phyloP scores from a whole-genome alignment of 106 monocot species.

The Dendrobium officinale region DNA sequence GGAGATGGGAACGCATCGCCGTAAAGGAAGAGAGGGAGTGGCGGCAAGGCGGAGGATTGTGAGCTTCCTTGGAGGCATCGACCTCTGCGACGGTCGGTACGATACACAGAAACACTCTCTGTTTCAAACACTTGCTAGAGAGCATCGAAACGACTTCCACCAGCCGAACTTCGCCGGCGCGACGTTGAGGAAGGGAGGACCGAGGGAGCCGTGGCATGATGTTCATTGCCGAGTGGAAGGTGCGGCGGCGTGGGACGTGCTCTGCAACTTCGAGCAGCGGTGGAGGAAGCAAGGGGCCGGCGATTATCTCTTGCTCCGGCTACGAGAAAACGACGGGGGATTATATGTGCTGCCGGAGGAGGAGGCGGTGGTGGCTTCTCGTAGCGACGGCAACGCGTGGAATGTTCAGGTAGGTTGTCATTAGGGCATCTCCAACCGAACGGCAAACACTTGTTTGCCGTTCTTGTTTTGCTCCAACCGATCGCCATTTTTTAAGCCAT shows the following conservation, averaged over 20 bases:
- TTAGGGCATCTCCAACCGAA: too few relatives aligned
- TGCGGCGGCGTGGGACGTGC: slow-evolving; percentile 36
- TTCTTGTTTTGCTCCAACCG: too few relatives aligned
- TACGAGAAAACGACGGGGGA: not conserved
- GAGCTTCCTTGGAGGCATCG: slow-evolving; percentile 40
- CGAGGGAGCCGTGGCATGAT: slow-evolving; percentile 59
- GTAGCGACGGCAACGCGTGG: not conserved
- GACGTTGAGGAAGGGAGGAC: slow-evolving; percentile 34
- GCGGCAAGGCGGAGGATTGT: slow-evolving; percentile 10
- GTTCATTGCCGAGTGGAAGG: slow-evolving; percentile 46
- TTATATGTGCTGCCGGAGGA: not conserved
- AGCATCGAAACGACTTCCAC: slow-evolving; percentile 33
- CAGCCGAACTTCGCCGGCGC: slow-evolving; percentile 44
- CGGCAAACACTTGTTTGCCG: too few relatives aligned
- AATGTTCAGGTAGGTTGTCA: slow-evolving; percentile 2
- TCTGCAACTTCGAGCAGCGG: slow-evolving; percentile 47
- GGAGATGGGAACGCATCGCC: not conserved
- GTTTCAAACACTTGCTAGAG: slow-evolving; percentile 27
- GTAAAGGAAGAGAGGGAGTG: not conserved
- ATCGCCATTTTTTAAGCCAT: too few relatives aligned
- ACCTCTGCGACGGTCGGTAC: slow-evolving; percentile 42
- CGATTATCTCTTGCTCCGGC: slow-evolving; percentile 15
- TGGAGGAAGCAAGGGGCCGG: slow-evolving; percentile 33
- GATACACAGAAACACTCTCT: slow-evolving; percentile 40
- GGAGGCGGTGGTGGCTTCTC: not conserved